A percentile compares a stretch with the other conserved stretches of the same genome.
Evolutionary conservation across 208 protist genomes (phyloP).

Genomic region (Trypanosomatidae sp.): DNA sequence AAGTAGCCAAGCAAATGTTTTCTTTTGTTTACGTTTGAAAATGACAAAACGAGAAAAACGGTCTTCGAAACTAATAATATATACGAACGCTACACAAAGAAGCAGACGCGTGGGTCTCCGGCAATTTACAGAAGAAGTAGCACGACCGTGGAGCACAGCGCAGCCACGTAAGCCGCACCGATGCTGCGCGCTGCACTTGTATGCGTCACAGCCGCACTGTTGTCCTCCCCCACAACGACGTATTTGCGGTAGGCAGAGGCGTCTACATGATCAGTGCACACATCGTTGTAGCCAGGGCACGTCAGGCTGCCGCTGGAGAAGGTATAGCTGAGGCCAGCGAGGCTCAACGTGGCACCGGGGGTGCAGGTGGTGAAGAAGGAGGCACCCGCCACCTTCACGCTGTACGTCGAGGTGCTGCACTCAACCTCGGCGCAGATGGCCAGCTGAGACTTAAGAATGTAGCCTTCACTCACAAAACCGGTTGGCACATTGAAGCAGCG

Average conservation of each 20-base stretch:
- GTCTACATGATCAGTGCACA: conserved; percentile 24
- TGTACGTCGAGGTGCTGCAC: conserved; percentile 19
- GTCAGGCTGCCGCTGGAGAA: conserved; percentile 26
- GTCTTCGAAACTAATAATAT: too few species aligned
- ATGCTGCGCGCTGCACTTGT: too few species aligned
- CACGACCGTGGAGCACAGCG: too few species aligned
- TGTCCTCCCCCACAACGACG: background rate
- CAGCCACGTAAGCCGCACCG: too few species aligned
- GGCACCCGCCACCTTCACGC: conserved; percentile 11
- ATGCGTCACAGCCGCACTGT: background rate
- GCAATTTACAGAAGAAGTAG: too few species aligned
- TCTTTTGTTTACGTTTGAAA: too few species aligned
- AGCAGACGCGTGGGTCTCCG: too few species aligned
- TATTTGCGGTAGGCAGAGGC: background rate
- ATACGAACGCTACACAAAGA: too few species aligned
- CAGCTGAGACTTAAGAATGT: background rate
- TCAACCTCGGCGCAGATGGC: conserved; percentile 25
- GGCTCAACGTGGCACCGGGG: conserved; percentile 3
- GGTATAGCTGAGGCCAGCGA: background rate
- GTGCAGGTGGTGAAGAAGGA: conserved; percentile 8
- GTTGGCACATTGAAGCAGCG: background rate
- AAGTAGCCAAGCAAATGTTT: too few species aligned
- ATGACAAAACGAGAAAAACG: too few species aligned
- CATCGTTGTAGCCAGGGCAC: conserved; percentile 35
- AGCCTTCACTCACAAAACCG: background rate